These are phyloP conservation scores for Pestalotiopsis sp. DNA, from an alignment of 2,329 filamentous ascomycete genomes.

Conservation along the genomic window DNA sequence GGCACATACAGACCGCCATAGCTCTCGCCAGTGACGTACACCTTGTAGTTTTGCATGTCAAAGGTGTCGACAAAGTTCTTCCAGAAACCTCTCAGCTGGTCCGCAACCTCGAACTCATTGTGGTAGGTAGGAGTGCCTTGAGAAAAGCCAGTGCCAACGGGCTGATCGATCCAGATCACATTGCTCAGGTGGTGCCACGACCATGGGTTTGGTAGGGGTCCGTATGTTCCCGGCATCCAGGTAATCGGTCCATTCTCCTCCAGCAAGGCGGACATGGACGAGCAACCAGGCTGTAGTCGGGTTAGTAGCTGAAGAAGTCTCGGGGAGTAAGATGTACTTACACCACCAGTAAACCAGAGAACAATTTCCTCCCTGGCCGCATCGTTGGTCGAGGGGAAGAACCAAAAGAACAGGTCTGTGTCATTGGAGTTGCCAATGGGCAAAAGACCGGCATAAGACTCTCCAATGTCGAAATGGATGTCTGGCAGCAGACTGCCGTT, in stretches of 20 bases:
- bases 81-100: conserved; percentile 60
- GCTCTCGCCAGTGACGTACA: conserved; percentile 75
- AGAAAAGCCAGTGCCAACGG: conserved; percentile 24
- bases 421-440: conserved; percentile 57
- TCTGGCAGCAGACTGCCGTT: conserved; percentile 69
- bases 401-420: conserved; percentile 56
- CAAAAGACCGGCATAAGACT: conserved; percentile 66
- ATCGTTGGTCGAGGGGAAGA: conserved; percentile 50
- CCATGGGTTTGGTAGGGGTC: conserved; percentile 55
- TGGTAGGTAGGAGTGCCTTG: conserved; percentile 46
- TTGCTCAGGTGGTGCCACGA: conserved; percentile 65
- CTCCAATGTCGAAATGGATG: conserved; percentile 69
- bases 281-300: conserved; percentile 27
- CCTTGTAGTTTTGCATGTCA: conserved; percentile 65
- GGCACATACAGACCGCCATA: conserved; percentile 72
- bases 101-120: conserved; percentile 55
- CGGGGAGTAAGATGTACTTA: conserved; percentile 26
- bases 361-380: conserved; percentile 49
- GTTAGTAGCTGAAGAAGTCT: not conserved
- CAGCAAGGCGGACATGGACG: conserved; percentile 58
- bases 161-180: conserved; percentile 60
- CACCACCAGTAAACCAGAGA: conserved; percentile 49
- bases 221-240: conserved; percentile 59
- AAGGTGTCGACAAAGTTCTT: conserved; percentile 78
- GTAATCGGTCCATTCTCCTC: conserved; percentile 63